Conservation (phyloP, 139 green algal genomes). For the Picocystis salinarum region DNA sequence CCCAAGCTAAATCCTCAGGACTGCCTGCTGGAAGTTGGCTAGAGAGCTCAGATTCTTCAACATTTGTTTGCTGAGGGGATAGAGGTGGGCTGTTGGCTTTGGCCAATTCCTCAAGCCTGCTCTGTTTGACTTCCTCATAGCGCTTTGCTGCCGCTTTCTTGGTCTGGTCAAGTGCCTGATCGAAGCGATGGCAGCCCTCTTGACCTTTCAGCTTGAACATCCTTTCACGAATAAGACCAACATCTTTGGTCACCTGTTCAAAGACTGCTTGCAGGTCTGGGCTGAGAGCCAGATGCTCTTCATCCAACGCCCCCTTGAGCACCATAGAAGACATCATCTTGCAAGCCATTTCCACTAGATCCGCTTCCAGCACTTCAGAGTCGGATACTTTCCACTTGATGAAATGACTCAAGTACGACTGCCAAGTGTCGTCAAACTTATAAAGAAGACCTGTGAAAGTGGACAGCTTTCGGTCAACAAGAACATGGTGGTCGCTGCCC, state of each 20-base stretch:
- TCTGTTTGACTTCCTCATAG: too few relatives aligned
- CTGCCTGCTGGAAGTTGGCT: too few relatives aligned
- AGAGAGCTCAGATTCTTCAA: too few relatives aligned
- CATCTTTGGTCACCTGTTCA: conserved; percentile 39
- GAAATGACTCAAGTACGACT: conserved; percentile 79
- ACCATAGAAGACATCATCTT: conserved; percentile 39
- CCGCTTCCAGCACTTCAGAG: conserved; percentile 42
- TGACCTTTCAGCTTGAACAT: conserved; percentile 35
- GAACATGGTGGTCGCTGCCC: not conserved
- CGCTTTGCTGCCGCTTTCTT: conserved; percentile 7
- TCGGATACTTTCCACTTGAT: conserved; percentile 74
- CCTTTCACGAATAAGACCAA: conserved; percentile 44
- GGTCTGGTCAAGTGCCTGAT: conserved; percentile 41
- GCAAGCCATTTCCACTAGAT: conserved; percentile 38
- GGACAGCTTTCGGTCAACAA: conserved; percentile 14
- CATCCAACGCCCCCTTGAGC: conserved; percentile 16
- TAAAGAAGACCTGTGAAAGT: conserved; percentile 11
- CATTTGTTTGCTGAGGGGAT: too few relatives aligned
- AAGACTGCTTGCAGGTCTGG: conserved; percentile 24
- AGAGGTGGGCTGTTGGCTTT: too few relatives aligned
- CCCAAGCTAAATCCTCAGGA: too few relatives aligned
- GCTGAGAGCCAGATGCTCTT: not conserved
- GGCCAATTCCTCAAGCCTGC: too few relatives aligned
- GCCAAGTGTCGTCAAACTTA: conserved; percentile 59
- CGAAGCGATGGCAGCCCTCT: conserved; percentile 34